Evolutionary conservation across 306 rosid genomes (phyloP), one percentile per base, ranked within the genome.

Genomic region (Astragalus glycyphyllos): DNA sequence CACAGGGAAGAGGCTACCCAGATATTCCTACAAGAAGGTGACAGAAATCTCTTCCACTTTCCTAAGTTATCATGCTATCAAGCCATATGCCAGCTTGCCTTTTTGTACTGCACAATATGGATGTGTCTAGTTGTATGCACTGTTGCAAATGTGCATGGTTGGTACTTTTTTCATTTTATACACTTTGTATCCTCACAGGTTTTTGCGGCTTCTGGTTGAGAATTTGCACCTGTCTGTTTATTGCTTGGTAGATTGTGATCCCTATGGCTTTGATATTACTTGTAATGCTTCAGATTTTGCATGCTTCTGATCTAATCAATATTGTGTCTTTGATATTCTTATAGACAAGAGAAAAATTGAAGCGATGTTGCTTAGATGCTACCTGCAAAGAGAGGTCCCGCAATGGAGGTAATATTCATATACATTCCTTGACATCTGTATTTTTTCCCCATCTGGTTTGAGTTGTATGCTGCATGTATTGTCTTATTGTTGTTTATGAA

Each of bases 231-330:
- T 93, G 10, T 96, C 97, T 59, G 81, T 77, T 56, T 88, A 87
- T 83, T 88, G 96, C 75, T 73, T 93, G 92, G 98, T 93, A 58
- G 98, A 93, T 76, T 90, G 98, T 87, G 98, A 93, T 86, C 97
- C 98, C 5, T 89, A 90, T 31, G 97, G 98, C 53, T 88, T 93
- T 67, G 97, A 93, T 84, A 93, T 93, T n/a, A n/a, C n/a, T n/a
- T n/a, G n/a, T n/a, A n/a, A n/a, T 37, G 20, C 50, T 53, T 84
- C 45, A 40, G 44, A 62, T 65, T 37, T 73, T 31, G 17, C 32
- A 35, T 72, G 41, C 12, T 73, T 37, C 37, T 32, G 45, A 15
- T 58, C 62, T 23, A 41, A 54, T 50, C 59, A 51, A 11, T 54
- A 65, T 49, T 7, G 5, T 23, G 34, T 48, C 47, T 71, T 66